phyloP scores from a whole-genome alignment of 129 eudicot genomes.

The Artemisia argyi region DNA sequence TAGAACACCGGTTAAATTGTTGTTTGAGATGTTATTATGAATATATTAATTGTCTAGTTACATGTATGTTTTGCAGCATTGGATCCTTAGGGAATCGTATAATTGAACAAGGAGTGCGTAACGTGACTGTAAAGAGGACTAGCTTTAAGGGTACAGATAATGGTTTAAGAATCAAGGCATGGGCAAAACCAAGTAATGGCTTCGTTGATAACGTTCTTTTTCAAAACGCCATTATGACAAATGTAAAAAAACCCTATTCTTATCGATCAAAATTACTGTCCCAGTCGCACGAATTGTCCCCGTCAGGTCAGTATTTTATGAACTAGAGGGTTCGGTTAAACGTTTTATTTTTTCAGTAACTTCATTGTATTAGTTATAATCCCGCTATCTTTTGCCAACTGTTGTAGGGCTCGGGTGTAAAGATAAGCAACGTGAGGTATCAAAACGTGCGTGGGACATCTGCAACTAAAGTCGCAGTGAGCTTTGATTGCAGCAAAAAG shows the following conservation, averaged over 20 bases:
- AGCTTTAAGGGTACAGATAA: constrained; percentile 49
- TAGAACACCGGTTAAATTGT: too few relatives aligned
- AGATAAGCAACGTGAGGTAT: constrained; percentile 48
- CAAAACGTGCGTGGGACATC: constrained; percentile 56
- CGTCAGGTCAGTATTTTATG: constrained; percentile 30
- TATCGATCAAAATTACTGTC: constrained; percentile 66
- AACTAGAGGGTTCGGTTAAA: too few relatives aligned
- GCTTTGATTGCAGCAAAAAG: constrained; percentile 48
- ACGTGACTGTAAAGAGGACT: constrained; percentile 53
- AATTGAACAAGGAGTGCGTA: constrained; percentile 55
- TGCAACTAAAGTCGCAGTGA: constrained; percentile 56
- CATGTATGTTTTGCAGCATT: constrained; percentile 32
- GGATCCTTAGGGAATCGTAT: constrained; percentile 57
- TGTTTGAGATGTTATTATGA: too few relatives aligned
- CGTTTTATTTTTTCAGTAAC: too few relatives aligned
- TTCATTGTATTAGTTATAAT: too few relatives aligned
- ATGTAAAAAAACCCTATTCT: constrained; percentile 57
- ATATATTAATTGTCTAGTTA: not conserved
- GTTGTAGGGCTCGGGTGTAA: constrained; percentile 37
- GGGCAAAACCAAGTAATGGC: constrained; percentile 63
- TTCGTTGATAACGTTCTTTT: constrained; percentile 50
- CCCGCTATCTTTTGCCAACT: too few relatives aligned
- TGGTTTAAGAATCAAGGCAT: constrained; percentile 60
- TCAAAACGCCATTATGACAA: constrained; percentile 43
- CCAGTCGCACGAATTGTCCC: constrained; percentile 40